Evolutionary conservation across 2,329 filamentous ascomycete species (phyloP).

Genomic region (Capronia coronata): DNA sequence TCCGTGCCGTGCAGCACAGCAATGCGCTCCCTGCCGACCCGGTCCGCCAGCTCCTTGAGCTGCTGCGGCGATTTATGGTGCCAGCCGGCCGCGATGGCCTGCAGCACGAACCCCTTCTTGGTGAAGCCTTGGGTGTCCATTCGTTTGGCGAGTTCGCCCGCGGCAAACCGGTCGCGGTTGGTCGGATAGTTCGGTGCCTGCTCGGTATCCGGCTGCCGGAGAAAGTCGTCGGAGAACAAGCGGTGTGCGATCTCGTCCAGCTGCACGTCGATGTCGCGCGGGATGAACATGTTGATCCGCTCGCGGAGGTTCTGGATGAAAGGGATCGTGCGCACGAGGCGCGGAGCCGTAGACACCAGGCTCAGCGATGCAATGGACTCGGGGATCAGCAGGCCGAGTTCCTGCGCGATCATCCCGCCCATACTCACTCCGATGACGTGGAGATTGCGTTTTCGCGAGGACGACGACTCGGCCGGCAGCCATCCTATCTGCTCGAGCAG

Average conservation of each 20-base stretch:
- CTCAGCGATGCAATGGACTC: slow-evolving; percentile 41
- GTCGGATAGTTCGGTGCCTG: slow-evolving; percentile 51
- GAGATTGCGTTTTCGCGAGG: slow-evolving; percentile 40
- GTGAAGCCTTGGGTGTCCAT: slow-evolving; percentile 55
- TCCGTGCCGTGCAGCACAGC: slow-evolving; percentile 67
- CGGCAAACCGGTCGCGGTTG: slow-evolving; percentile 76
- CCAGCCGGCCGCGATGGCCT: slow-evolving; percentile 71
- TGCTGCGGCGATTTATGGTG: slow-evolving; percentile 67
- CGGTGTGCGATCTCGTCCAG: slow-evolving; percentile 58
- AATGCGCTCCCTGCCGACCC: slow-evolving; percentile 66
- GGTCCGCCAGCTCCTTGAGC: slow-evolving; percentile 58
- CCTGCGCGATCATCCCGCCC: slow-evolving; percentile 89
- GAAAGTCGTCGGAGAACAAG: slow-evolving; percentile 60
- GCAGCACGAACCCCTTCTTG: slow-evolving; percentile 63
- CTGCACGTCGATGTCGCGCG: slow-evolving; percentile 62
- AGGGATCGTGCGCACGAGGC: slow-evolving; percentile 51
- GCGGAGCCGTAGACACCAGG: slow-evolving; percentile 57
- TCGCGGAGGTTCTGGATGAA: slow-evolving; percentile 59
- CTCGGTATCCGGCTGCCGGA: slow-evolving; percentile 29
- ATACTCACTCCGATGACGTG: slow-evolving; percentile 75
- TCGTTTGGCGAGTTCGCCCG: slow-evolving; percentile 69
- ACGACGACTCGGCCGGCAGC: slow-evolving; percentile 38
- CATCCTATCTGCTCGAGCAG: slow-evolving; percentile 64
- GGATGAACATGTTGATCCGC: slow-evolving; percentile 54
- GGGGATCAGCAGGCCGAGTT: slow-evolving; percentile 48